Conservation (phyloP, 257 asterid species). For the Mentha longifolia region DNA sequence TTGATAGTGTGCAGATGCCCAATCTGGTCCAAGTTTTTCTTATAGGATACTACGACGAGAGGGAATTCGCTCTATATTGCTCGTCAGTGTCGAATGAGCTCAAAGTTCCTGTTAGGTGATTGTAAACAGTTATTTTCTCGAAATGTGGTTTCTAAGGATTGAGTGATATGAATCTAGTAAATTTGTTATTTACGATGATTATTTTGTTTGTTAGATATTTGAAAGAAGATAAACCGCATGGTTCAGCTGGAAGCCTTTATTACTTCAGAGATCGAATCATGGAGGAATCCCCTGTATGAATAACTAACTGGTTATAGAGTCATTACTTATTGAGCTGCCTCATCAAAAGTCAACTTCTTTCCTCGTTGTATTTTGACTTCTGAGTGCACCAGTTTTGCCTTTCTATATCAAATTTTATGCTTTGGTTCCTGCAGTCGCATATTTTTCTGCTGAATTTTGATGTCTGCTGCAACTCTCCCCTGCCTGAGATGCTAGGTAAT, state of each 20-base stretch:
- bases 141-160: conserved; percentile 11
- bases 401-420: not conserved
- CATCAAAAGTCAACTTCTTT: not conserved
- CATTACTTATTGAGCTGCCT: conserved; percentile 1
- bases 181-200: not conserved
- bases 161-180: not conserved
- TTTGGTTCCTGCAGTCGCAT: conserved; percentile 62
- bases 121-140: conserved; percentile 29
- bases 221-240: conserved; percentile 89
- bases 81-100: conserved; percentile 85
- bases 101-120: conserved; percentile 82
- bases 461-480: conserved; percentile 84
- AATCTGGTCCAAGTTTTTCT: conserved; percentile 72
- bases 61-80: conserved; percentile 64
- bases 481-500: conserved; percentile 75
- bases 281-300: conserved; percentile 87
- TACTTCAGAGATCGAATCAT: conserved; percentile 78
- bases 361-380: conserved; percentile 1
- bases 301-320: conserved; percentile 16
- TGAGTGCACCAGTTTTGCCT: not conserved
- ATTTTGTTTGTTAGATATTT: conserved; percentile 55
- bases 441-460: conserved; percentile 78
- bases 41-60: conserved; percentile 78
- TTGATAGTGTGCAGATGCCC: conserved; percentile 60
- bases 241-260: conserved; percentile 85